These are phyloP conservation scores for Leccinum broughii DNA, from an alignment of 768 basidiomycete species.

Conservation along the genomic window DNA sequence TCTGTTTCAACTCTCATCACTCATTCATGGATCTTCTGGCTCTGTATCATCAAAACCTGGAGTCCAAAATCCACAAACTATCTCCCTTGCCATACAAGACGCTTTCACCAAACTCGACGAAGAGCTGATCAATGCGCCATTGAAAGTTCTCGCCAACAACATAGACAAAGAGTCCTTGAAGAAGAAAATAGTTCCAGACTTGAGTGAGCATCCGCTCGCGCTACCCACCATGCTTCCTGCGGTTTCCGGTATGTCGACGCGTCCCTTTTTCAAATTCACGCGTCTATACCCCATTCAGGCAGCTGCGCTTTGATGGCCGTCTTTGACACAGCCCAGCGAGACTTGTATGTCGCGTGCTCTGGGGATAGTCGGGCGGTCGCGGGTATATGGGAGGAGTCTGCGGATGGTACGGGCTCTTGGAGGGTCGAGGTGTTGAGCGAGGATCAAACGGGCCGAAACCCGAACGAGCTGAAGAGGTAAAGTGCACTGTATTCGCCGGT, in stretches of 20 bases:
- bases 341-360: slow-evolving; percentile 87
- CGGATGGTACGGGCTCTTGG: slow-evolving; percentile 75
- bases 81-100: slow-evolving; percentile 66
- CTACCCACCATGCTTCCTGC: slow-evolving; percentile 79
- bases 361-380: slow-evolving; percentile 97
- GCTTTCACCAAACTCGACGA: slow-evolving; percentile 84
- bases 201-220: slow-evolving; percentile 70
- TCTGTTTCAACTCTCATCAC: slow-evolving; percentile 65
- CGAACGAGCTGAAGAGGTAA: slow-evolving; percentile 79
- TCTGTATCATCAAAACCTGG: slow-evolving; percentile 39
- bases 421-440: slow-evolving; percentile 91
- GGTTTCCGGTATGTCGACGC: slow-evolving; percentile 55
- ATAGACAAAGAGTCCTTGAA: slow-evolving; percentile 52
- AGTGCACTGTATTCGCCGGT: slow-evolving; percentile 11
- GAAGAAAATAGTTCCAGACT: slow-evolving; percentile 57
- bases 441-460: slow-evolving; percentile 94
- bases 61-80: slow-evolving; percentile 47
- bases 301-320: slow-evolving; percentile 90
- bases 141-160: slow-evolving; percentile 64
- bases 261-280: neutral
- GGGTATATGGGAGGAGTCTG: slow-evolving; percentile 78
- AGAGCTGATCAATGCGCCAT: slow-evolving; percentile 78
- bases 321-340: slow-evolving; percentile 78
- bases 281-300: slow-evolving; percentile 44
- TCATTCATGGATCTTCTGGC: slow-evolving; percentile 39